Evolutionary conservation across 345 rosid genomes (phyloP).

Genomic region (Populus ilicifolia): DNA sequence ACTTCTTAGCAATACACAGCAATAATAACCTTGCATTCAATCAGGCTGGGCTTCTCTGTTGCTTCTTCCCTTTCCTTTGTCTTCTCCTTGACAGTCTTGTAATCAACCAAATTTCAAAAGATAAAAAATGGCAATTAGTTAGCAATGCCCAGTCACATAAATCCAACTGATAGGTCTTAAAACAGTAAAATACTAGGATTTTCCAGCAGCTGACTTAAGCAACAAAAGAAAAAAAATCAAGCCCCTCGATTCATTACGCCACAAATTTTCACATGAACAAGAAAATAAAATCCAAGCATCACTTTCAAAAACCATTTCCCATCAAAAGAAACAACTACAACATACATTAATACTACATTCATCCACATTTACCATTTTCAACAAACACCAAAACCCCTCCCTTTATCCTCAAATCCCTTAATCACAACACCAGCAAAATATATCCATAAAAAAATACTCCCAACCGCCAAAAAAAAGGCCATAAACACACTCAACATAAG

Average conservation of each 20-base stretch:
- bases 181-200: not conserved
- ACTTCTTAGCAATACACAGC: not conserved
- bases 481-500: not conserved
- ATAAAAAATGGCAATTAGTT: not conserved
- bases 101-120: slow-evolving; percentile 6
- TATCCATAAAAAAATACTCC: not conserved
- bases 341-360: not conserved
- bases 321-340: not conserved
- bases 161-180: not conserved
- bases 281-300: not conserved
- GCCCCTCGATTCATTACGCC: not conserved
- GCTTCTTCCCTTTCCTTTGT: slow-evolving; percentile 58
- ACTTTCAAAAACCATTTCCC: not conserved
- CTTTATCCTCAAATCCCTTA: not conserved
- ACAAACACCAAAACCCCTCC: not conserved
- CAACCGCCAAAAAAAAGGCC: not conserved
- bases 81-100: slow-evolving; percentile 60
- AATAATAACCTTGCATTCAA: slow-evolving; percentile 82
- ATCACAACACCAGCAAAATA: not conserved
- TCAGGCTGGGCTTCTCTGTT: slow-evolving; percentile 46
- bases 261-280: not conserved
- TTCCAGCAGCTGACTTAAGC: not conserved
- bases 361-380: not conserved
- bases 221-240: not conserved
- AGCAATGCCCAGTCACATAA: not conserved